A percentile compares a stretch with the other conserved stretches of the same genome.
phyloP scores from a whole-genome alignment of 805 yeast genomes.

The Zygosaccharomyces bisporus region DNA sequence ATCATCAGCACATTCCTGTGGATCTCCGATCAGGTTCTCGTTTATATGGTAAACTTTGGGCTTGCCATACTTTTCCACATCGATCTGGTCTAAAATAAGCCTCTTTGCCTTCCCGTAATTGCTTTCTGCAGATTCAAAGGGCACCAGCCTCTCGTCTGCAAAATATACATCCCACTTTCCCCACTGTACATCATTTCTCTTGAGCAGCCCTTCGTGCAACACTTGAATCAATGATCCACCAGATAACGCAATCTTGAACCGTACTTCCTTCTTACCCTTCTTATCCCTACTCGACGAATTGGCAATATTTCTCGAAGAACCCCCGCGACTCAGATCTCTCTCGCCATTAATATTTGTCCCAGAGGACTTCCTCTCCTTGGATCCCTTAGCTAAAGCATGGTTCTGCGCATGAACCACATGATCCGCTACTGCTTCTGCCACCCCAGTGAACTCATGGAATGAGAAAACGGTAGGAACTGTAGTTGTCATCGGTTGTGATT shows the following conservation, averaged over 20 bases:
- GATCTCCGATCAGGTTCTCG: slow-evolving; percentile 66
- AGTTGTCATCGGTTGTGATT: slow-evolving; percentile 61
- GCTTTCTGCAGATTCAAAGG: slow-evolving; percentile 75
- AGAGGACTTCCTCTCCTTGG: slow-evolving; percentile 21
- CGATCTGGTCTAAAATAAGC: slow-evolving; percentile 62
- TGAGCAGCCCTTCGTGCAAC: slow-evolving; percentile 77
- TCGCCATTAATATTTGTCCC: slow-evolving; percentile 17
- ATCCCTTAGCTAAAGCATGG: slow-evolving; percentile 34
- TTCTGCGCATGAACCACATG: slow-evolving; percentile 89
- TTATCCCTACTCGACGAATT: slow-evolving; percentile 17
- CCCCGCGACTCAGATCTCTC: slow-evolving; percentile 19
- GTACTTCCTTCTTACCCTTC: slow-evolving; percentile 51
- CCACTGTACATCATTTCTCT: slow-evolving; percentile 79
- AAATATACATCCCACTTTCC: slow-evolving; percentile 92
- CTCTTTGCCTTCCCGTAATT: slow-evolving; percentile 89
- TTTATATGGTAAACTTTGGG: slow-evolving; percentile 85
- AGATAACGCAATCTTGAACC: slow-evolving; percentile 86
- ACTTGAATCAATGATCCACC: slow-evolving; percentile 93
- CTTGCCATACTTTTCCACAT: slow-evolving; percentile 36
- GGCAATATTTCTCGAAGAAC: slow-evolving; percentile 22
- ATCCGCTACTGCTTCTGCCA: slow-evolving; percentile 96
- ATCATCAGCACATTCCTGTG: slow-evolving; percentile 90
- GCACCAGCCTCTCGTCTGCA: slow-evolving; percentile 94
- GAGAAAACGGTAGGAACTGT: slow-evolving; percentile 92
- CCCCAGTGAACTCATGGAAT: slow-evolving; percentile 83